These are phyloP conservation scores for Camelina hispida DNA, from an alignment of 345 rosid species.

Conservation along the genomic window DNA sequence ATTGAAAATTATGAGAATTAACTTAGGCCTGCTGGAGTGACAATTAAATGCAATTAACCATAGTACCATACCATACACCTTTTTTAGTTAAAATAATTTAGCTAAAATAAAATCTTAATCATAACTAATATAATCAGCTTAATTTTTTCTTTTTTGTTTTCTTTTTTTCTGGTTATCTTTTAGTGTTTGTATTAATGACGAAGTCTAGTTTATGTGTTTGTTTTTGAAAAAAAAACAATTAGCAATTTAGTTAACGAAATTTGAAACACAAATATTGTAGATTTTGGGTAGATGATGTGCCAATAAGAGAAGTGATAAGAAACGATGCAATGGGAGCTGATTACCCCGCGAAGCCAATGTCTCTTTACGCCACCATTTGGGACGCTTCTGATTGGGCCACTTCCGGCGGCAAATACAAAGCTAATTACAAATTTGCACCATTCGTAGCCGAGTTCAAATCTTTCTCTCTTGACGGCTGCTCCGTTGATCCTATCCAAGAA, in stretches of 20 bases:
- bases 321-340: conserved; percentile 75
- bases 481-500: conserved; percentile 64
- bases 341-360: conserved; percentile 89
- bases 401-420: conserved; percentile 75
- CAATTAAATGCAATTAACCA: conserved; percentile 9
- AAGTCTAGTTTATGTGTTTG: neutral
- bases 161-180: neutral
- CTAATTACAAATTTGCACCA: conserved; percentile 74
- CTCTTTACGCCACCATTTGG: conserved; percentile 94
- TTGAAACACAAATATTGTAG: conserved; percentile 41
- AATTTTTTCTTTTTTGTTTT: too few species aligned
- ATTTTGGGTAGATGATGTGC: conserved; percentile 88
- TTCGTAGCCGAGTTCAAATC: conserved; percentile 74
- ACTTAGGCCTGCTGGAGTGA: neutral
- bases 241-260: neutral
- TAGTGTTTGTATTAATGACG: neutral
- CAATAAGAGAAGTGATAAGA: conserved; percentile 74
- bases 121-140: neutral
- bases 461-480: conserved; percentile 72
- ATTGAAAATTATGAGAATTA: neutral
- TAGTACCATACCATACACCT: neutral
- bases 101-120: neutral
- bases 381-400: conserved; percentile 97
- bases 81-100: too few species aligned
- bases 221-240: neutral